These are phyloP conservation scores for Gloeophyllum trabeum DNA, from an alignment of 768 basidiomycete genomes.

Conservation along the genomic window DNA sequence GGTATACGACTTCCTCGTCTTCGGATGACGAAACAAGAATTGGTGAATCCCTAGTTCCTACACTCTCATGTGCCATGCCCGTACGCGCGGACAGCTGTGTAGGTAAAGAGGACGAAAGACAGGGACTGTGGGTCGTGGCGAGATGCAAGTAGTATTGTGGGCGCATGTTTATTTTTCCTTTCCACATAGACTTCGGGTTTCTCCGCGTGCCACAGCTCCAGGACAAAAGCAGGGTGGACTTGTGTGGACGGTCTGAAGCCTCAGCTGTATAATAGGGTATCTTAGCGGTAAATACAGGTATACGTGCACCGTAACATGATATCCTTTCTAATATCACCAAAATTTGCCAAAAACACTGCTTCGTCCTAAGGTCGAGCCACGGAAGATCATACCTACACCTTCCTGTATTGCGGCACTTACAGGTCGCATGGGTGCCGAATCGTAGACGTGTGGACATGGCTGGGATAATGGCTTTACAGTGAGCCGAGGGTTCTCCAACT, in stretches of 20 bases:
- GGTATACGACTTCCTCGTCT: no score
- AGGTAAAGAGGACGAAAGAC: no score
- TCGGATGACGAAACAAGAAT: no score
- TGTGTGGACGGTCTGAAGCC: slow-evolving; percentile 6
- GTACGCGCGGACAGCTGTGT: no score
- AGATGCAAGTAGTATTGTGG: no score
- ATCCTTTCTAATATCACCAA: slow-evolving; percentile 32
- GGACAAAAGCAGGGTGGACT: no score
- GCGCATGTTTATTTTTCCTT: no score
- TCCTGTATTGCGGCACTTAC: slow-evolving; percentile 68
- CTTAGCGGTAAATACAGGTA: not conserved
- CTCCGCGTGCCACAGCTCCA: no score
- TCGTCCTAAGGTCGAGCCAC: slow-evolving; percentile 17
- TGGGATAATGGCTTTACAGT: slow-evolving; percentile 44
- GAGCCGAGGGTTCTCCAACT: slow-evolving; percentile 43
- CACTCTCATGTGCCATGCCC: no score
- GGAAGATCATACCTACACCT: slow-evolving; percentile 55
- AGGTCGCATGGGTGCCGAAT: slow-evolving; percentile 63
- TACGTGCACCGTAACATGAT: not conserved
- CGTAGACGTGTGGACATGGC: slow-evolving; percentile 72
- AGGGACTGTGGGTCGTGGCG: no score
- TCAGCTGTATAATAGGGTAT: slow-evolving; percentile 1
- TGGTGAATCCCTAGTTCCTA: no score
- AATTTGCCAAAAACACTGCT: slow-evolving; percentile 52
- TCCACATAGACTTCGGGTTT: no score